Percentiles rank a stretch among this genome's conserved stretches.
Evolutionary conservation across 2,329 filamentous ascomycete genomes (phyloP).

Genomic region (Cercospora berteroae): DNA sequence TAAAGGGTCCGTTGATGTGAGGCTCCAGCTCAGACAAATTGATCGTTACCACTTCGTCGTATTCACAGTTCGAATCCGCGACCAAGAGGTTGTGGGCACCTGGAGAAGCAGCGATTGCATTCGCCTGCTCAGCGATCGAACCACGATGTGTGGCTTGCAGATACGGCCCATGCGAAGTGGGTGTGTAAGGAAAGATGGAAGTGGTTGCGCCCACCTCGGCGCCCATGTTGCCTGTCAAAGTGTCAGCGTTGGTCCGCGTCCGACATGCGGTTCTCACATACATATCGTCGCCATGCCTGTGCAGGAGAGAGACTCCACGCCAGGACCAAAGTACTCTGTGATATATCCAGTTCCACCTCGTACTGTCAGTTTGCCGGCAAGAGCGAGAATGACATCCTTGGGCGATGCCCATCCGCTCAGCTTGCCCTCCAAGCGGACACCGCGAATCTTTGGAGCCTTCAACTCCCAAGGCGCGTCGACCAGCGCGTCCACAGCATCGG

Average conservation of each 20-base stretch:
- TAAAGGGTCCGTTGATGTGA: slow-evolving; percentile 67
- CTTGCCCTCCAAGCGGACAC: slow-evolving; percentile 78
- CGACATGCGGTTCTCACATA: not conserved
- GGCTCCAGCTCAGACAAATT: slow-evolving; percentile 70
- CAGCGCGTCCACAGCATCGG: slow-evolving; percentile 93
- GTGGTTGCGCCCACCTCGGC: slow-evolving; percentile 90
- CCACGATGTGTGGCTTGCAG: slow-evolving; percentile 77
- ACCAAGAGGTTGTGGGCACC: slow-evolving; percentile 64
- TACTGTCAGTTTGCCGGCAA: slow-evolving; percentile 88
- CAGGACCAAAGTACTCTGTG: slow-evolving; percentile 74
- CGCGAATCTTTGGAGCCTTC: slow-evolving; percentile 87
- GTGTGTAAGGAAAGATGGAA: slow-evolving; percentile 89
- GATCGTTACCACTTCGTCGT: slow-evolving; percentile 88
- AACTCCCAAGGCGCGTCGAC: slow-evolving; percentile 97
- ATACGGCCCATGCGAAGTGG: slow-evolving; percentile 75
- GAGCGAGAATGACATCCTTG: slow-evolving; percentile 89
- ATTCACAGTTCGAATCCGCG: slow-evolving; percentile 78
- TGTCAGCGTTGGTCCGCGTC: slow-evolving; percentile 58
- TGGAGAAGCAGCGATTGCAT: slow-evolving; percentile 58
- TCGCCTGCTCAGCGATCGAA: slow-evolving; percentile 66
- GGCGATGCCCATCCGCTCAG: slow-evolving; percentile 88
- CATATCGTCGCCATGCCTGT: slow-evolving; percentile 89
- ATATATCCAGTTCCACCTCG: slow-evolving; percentile 87
- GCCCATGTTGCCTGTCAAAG: slow-evolving; percentile 60
- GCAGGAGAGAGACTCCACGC: slow-evolving; percentile 81